These are phyloP conservation scores for Gryganskiella cystojenkinii DNA, from an alignment of 192 early-diverging fungal genomes.

Conservation along the genomic window DNA sequence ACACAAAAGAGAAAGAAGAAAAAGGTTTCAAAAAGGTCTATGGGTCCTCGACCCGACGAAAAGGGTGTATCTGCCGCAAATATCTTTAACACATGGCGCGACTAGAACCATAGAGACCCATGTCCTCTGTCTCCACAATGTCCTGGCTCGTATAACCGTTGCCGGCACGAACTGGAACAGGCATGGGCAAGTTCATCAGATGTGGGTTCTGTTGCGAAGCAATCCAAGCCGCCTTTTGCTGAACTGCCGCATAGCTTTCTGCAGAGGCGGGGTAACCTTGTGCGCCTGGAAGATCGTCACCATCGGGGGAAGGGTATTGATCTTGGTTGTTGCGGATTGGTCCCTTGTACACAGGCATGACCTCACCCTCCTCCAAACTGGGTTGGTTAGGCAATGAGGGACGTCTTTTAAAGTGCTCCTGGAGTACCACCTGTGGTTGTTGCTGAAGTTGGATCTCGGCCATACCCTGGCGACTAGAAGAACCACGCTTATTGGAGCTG, in stretches of 20 bases:
- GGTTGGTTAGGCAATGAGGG: slow-evolving; percentile 47
- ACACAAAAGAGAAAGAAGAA: slow-evolving; percentile 3
- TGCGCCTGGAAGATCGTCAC: slow-evolving; percentile 1
- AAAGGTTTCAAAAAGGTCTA: background rate
- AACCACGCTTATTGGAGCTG: slow-evolving; percentile 39
- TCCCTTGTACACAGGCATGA: slow-evolving; percentile 31
- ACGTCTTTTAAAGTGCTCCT: slow-evolving; percentile 38
- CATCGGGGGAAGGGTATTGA: slow-evolving; percentile 46
- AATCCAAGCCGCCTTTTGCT: slow-evolving; percentile 11
- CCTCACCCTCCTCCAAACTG: slow-evolving; percentile 37
- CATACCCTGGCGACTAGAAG: slow-evolving; percentile 16
- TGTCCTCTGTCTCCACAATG: background rate
- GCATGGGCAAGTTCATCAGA: slow-evolving; percentile 18
- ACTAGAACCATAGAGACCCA: slow-evolving; percentile 8
- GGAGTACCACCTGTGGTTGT: slow-evolving; percentile 12
- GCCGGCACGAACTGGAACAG: background rate
- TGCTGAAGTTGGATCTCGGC: slow-evolving; percentile 10
- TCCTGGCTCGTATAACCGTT: slow-evolving; percentile 11
- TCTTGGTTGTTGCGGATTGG: slow-evolving; percentile 25
- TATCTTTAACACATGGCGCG: slow-evolving; percentile 47
- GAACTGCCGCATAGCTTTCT: background rate
- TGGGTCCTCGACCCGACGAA: too few species aligned
- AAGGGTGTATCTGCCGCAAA: too few species aligned
- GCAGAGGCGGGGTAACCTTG: background rate
- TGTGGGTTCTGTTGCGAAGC: slow-evolving; percentile 22